Evolutionary conservation across 1,284 basidiomycete species (phyloP).

Genomic region (Termitomyces sp.): DNA sequence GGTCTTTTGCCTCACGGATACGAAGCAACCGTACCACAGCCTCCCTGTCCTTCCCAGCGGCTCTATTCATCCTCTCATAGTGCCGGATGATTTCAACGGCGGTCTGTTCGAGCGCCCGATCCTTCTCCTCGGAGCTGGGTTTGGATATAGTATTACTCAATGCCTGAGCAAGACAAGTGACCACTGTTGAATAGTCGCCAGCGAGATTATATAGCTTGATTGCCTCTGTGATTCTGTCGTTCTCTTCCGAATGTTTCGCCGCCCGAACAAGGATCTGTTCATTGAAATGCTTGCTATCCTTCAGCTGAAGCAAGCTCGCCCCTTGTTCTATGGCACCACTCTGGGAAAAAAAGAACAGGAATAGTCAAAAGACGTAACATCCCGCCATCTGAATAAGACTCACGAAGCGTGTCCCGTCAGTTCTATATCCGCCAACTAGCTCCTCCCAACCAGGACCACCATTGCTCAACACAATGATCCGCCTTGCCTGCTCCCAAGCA

Average conservation of each 20-base stretch:
- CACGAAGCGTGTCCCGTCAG: constrained; percentile 86
- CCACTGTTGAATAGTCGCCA: constrained; percentile 85
- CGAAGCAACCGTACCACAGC: constrained; percentile 75
- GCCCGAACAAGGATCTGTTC: constrained; percentile 80
- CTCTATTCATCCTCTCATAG: constrained; percentile 79
- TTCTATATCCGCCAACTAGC: constrained; percentile 85
- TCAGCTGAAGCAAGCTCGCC: constrained; percentile 72
- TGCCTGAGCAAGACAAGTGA: constrained; percentile 84
- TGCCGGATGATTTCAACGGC: constrained; percentile 82
- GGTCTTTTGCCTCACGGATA: constrained; percentile 79
- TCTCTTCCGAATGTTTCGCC: constrained; percentile 71
- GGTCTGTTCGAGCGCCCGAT: constrained; percentile 68
- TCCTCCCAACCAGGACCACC: constrained; percentile 83
- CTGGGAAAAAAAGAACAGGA: constrained; percentile 32
- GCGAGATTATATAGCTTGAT: constrained; percentile 96
- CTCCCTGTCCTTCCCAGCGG: constrained; percentile 72
- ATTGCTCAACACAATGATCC: constrained; percentile 85
- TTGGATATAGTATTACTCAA: constrained; percentile 82
- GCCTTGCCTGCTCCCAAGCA: constrained; percentile 84
- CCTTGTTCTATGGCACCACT: constrained; percentile 86
- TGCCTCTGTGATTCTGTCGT: constrained; percentile 82
- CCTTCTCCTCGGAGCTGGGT: constrained; percentile 65
- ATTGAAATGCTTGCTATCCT: constrained; percentile 71
- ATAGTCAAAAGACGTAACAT: neutral
- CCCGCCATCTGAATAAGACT: constrained; percentile 28